Percentiles rank a stretch among this genome's conserved stretches.
Conservation (phyloP, 2,329 filamentous ascomycete species). For the Monilinia polystroma region DNA sequence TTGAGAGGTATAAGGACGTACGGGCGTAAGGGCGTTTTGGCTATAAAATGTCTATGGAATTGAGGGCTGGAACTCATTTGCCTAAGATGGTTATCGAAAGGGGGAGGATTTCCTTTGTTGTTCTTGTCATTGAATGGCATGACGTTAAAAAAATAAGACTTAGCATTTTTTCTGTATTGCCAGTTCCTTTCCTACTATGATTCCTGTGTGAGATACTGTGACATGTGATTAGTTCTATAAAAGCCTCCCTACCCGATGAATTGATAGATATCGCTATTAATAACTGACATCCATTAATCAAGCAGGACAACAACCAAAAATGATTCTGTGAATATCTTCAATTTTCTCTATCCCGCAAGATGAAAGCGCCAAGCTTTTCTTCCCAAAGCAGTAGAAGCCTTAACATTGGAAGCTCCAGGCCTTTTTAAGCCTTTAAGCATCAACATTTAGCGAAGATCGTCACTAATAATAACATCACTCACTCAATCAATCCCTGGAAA, state of each 20-base stretch:
- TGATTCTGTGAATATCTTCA: neutral
- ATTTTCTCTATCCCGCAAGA: neutral
- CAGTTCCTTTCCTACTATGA: neutral
- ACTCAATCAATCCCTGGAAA: neutral
- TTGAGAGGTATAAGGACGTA: neutral
- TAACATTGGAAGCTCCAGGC: too few species aligned
- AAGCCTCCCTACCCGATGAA: too few species aligned
- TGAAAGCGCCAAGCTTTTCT: conserved; percentile 3
- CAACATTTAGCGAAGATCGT: conserved; percentile 16
- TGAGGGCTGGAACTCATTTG: neutral
- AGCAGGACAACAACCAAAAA: neutral
- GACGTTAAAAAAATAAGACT: neutral
- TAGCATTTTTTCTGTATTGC: neutral
- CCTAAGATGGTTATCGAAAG: neutral
- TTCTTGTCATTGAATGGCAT: neutral
- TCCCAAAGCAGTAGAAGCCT: neutral
- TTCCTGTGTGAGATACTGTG: neutral
- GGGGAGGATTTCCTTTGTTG: neutral
- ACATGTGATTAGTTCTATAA: neutral
- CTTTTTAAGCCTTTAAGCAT: conserved; percentile 3
- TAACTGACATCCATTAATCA: neutral
- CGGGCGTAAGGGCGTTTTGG: conserved; percentile 4
- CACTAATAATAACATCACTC: conserved; percentile 16
- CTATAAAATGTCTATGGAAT: neutral
- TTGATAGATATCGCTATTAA: neutral